Conservation (phyloP, 2,329 filamentous ascomycete genomes). For the Tricladium varicosporioides region DNA sequence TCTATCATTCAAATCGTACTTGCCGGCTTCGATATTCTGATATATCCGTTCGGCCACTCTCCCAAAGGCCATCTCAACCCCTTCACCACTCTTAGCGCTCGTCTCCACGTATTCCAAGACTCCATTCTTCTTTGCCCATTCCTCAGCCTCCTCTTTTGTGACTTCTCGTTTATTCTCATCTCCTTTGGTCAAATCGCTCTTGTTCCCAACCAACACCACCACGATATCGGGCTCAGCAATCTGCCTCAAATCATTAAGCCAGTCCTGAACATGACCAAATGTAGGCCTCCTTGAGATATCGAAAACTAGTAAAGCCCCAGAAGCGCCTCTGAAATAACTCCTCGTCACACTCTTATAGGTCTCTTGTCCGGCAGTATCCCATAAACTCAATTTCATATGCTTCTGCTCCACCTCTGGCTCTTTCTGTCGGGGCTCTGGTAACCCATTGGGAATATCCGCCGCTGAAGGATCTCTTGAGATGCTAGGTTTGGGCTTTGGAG, state of each 20-base stretch:
- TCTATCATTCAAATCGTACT: constrained; percentile 89
- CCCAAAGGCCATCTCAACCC: constrained; percentile 89
- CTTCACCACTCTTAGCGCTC: constrained; percentile 90
- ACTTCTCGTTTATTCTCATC: constrained; percentile 72
- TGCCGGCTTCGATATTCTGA: constrained; percentile 89
- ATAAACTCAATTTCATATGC: constrained; percentile 91
- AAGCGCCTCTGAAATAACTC: constrained; percentile 70
- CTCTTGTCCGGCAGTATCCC: constrained; percentile 96
- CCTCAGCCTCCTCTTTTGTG: constrained; percentile 76
- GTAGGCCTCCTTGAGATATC: constrained; percentile 86
- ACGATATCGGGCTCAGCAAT: constrained; percentile 96
- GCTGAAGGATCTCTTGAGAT: constrained; percentile 23
- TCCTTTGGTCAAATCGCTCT: constrained; percentile 70
- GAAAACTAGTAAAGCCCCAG: constrained; percentile 82
- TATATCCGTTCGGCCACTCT: constrained; percentile 95
- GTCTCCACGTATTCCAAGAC: constrained; percentile 95
- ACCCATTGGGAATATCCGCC: constrained; percentile 39
- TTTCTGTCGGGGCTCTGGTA: constrained; percentile 51
- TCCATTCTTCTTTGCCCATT: constrained; percentile 83
- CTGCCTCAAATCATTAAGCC: constrained; percentile 89
- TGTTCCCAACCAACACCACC: constrained; percentile 93
- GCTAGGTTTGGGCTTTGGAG: constrained; percentile 48
- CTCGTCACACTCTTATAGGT: constrained; percentile 96
- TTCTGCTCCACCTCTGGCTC: constrained; percentile 48
- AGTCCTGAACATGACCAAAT: constrained; percentile 85